Base-by-base conservation (phyloP, 2,329 filamentous ascomycete species). In the Aspergillaceae sp. region DNA sequence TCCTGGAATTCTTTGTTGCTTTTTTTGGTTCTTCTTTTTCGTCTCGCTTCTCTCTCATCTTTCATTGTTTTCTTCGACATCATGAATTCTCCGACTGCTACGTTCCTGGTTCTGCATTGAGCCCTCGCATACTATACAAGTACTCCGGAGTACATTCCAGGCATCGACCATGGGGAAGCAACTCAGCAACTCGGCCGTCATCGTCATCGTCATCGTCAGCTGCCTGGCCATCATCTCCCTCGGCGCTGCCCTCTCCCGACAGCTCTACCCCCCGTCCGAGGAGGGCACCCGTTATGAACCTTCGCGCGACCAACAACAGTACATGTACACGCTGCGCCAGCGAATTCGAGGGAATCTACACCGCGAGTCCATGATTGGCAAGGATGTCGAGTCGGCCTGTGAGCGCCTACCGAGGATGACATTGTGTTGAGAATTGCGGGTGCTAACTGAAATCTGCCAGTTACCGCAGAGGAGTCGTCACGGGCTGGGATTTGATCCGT, bases 171-270 rank as follows among this genome's bases (percentile, higher is more conserved):
- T n/a, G 8, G 11, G 8, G 7, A 38, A 38, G 9, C 35, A 50
- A 1, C 51, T 62, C 46, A 52, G 52, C 40, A 57, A 48, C 29
- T 38, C 50, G 6, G 58, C 55, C 29, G 48, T 62, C 44, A 62
- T 62, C 41, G 58, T 60, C 44, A 62, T 62, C 44, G 62, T 65
- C 40, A 58, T 65, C 19, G 57, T 62, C 40, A 56, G 48, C 45
- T 65, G 62, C 37, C 55, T 65, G 6, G 57, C 53, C 34, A 30
- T 51, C 10, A 60, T 61, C 2, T 57, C 60, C 1, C 41, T 65
- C 8, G 57, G 56, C 10, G 63, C 63, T 29, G 58, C 63, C 2
- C 45, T 65, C 38, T 56, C 57, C 45, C 56, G 55, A 19, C 57
- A 61, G 41, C 44, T 51, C 37, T 54, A 55, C 42, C 50, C 48